A percentile compares a stretch with the other conserved stretches of the same genome.
Conservation (phyloP, 169 alveolate genomes). For the Eimeria maxima region DNA sequence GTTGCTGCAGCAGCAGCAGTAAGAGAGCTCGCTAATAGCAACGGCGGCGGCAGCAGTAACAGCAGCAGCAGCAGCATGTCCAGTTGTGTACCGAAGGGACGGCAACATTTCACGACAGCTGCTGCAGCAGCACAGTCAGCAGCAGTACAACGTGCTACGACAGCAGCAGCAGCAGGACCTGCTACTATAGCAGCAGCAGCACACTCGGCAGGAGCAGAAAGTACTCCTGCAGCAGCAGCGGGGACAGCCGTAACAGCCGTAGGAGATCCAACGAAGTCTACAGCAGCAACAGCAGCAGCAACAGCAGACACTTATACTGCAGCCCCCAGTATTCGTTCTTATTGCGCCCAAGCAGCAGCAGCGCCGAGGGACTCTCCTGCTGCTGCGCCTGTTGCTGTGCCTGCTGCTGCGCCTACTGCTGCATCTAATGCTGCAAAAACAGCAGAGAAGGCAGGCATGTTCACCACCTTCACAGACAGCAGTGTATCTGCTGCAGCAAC, state of each 20-base stretch:
- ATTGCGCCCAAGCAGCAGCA: not conserved
- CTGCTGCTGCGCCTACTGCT: not conserved
- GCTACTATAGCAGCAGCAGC: not conserved
- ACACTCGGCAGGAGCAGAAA: not conserved
- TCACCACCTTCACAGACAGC: not conserved
- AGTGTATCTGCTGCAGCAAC: not conserved
- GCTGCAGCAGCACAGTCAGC: conserved; percentile 11
- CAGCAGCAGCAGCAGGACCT: not conserved
- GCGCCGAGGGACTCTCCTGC: not conserved
- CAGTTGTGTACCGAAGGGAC: not conserved
- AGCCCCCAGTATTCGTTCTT: not conserved
- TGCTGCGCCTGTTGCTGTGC: not conserved
- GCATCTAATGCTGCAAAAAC: not conserved
- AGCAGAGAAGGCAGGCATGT: not conserved
- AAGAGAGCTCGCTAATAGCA: not conserved
- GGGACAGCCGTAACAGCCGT: not conserved
- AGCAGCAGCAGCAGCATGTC: conserved; percentile 19
- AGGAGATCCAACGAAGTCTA: not conserved
- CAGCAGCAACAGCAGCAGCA: not conserved
- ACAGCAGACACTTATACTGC: not conserved
- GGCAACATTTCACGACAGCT: not conserved
- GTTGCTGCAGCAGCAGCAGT: conserved; percentile 48
- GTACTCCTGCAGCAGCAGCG: not conserved
- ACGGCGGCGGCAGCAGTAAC: not conserved
- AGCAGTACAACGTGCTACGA: not conserved